phyloP scores from a whole-genome alignment of 306 rosid genomes.

The Acmispon strigosus region DNA sequence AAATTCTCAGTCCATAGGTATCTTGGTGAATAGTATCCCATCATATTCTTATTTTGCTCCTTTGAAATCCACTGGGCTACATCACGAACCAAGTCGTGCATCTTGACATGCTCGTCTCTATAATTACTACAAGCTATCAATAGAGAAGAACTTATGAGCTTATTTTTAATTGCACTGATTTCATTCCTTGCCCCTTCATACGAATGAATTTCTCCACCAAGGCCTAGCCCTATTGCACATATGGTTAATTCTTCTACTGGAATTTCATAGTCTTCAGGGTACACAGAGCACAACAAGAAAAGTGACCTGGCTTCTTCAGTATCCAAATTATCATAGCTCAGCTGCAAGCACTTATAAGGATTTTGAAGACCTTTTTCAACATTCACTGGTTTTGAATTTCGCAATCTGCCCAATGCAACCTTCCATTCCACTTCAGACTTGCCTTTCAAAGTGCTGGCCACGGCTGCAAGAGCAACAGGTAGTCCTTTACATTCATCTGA shows the following conservation, averaged over 20 bases:
- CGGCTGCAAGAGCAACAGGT: conserved; percentile 13
- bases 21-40: neutral
- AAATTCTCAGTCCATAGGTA: neutral
- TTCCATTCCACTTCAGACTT: neutral
- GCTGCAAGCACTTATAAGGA: neutral
- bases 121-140: neutral
- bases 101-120: neutral
- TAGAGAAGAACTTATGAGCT: conserved; percentile 5
- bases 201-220: neutral
- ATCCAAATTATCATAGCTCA: conserved; percentile 16
- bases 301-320: neutral
- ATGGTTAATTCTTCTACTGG: neutral
- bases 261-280: conserved; percentile 21
- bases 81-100: conserved; percentile 22
- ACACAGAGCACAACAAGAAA: conserved; percentile 13
- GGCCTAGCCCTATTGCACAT: neutral
- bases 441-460: neutral
- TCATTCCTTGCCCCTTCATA: neutral
- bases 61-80: neutral
- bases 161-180: neutral
- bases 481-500: conserved; percentile 16
- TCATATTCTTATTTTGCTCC: neutral
- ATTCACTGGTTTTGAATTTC: neutral
- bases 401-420: neutral
- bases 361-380: neutral